phyloP scores from a whole-genome alignment of 1,284 basidiomycete species.

The Laetiporus sulphureus region DNA sequence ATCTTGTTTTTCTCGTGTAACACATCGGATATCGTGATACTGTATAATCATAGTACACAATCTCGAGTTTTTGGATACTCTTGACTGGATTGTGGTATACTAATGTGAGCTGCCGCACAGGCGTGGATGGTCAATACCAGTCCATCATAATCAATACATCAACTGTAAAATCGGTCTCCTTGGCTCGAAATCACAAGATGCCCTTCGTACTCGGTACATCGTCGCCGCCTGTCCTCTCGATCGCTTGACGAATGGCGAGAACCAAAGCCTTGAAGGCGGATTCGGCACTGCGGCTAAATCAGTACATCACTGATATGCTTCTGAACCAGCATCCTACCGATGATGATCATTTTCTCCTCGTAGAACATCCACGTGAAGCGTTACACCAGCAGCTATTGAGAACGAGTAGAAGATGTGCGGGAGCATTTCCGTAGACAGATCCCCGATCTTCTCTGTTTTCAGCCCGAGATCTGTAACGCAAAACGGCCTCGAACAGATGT shows the following conservation, averaged over 20 bases:
- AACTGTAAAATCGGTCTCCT: too few relatives aligned
- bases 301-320: too few relatives aligned
- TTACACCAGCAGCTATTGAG: constrained; percentile 85
- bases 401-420: constrained; percentile 94
- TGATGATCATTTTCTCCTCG: constrained; percentile 98
- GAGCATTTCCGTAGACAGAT: constrained; percentile 96
- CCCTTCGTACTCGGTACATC: constrained; percentile 99
- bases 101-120: too few relatives aligned
- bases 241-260: constrained; percentile 91
- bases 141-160: too few relatives aligned
- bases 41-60: too few relatives aligned
- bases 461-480: constrained; percentile 90
- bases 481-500: constrained; percentile 96
- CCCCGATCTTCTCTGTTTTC: constrained; percentile 95
- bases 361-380: constrained; percentile 90
- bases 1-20: too few relatives aligned
- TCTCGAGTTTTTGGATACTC: too few relatives aligned
- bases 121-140: too few relatives aligned
- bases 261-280: constrained; percentile 98
- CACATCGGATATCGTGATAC: too few relatives aligned
- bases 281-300: constrained; percentile 83
- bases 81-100: too few relatives aligned
- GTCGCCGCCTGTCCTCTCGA: constrained; percentile 81
- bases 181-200: too few relatives aligned
- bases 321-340: too few relatives aligned